Base-by-base conservation (phyloP, 2,329 filamentous ascomycete genomes). In the Aspergillus pseudonomiae region DNA sequence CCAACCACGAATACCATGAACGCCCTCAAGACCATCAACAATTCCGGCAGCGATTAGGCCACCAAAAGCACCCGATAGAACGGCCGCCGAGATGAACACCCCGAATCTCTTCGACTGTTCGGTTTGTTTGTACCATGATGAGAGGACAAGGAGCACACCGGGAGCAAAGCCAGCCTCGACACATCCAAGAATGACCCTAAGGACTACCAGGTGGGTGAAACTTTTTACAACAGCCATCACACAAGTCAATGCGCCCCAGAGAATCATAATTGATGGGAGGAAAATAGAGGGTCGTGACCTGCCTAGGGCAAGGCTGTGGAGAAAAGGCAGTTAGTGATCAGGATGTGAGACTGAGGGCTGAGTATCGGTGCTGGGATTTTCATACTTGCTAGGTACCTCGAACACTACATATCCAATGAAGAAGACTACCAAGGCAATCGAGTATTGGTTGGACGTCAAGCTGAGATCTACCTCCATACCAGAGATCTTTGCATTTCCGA, bases 91-190 rank as follows among this genome's bases (percentile, higher is more conserved):
- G 65, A 87, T 85, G 67, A 86, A 88, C 1, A 88, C 73, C 7
- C 81, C 84, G 53, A 86, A 85, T 2, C 86, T 81, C 57, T 85
- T 85, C 0, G 83, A 82, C 45, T 88, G 81, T 67, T 89, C 86
- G 12, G 82, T 81, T 57, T 81, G 83, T 63, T 84, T 84, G 69
- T 89, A 89, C 85, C 86, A 89, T 1, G 80, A 85, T 0, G 84
- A 85, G 5, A 88, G 78, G 28, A 85, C 55, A n/a, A 72, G 63
- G 9, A 73, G 59, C 3, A 74, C 66, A 36, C 71, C 70, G 0
- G 70, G 71, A 1, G 69, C 68, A 41, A 73, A 73, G 0, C 71
- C 70, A 0, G 71, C 67, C 55, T 73, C 71, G 9, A 73, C 63
- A 39, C 67, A 69, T 41, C 71, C 69, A 59, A 48, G 10, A 73